Base-by-base conservation (phyloP, 495 filamentous ascomycete species). In the Echria macrotheca region DNA sequence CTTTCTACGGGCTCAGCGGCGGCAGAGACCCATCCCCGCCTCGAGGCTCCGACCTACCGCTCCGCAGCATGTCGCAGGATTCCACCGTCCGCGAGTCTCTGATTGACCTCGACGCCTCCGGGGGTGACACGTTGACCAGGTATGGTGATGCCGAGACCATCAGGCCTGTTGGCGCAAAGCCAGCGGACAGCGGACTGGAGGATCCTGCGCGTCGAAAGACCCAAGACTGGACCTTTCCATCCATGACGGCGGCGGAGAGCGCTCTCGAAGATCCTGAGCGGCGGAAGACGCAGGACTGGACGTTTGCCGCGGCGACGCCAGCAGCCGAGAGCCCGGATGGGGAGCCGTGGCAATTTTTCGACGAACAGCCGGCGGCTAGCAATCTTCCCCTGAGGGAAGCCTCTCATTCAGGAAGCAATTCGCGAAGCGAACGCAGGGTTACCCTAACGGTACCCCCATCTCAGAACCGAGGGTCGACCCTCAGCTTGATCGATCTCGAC, bases 401-500 rank as follows among this genome's bases (percentile, higher is more conserved):
- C 21, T 35, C 37, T 32, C 44, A 47, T 14, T 15, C 44, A 24
- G 18, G 29, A 1, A 7, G 37, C 11, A 23, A 11, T n/a, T 15
- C 44, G 12, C n/a, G n/a, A n/a, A 21, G n/a, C 18, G 44, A 24
- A 4, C 12, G 18, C 25, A 24, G 15, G 6, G 24, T 11, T 17
- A 5, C 36, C 5, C n/a, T 26, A 32, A 4, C 17, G 1, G 38
- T 21, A 7, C 18, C 33, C 23, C 46, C 46, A 8, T 22, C 28
- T 15, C 19, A 18, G 12, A 48, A 48, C 46, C 46, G 46, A 7
- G 46, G 18, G 18, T 48, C 46, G 8, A 48, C 25, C 11, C 38
- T 50, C 33, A 50, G 48, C 39, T 31, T 50, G 38, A 50, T 50
- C 31, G 48, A 50, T 21, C 48, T 50, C 1, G 48, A 50, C 19